Conservation (phyloP, 768 basidiomycete genomes). For the Terana coerulea region DNA sequence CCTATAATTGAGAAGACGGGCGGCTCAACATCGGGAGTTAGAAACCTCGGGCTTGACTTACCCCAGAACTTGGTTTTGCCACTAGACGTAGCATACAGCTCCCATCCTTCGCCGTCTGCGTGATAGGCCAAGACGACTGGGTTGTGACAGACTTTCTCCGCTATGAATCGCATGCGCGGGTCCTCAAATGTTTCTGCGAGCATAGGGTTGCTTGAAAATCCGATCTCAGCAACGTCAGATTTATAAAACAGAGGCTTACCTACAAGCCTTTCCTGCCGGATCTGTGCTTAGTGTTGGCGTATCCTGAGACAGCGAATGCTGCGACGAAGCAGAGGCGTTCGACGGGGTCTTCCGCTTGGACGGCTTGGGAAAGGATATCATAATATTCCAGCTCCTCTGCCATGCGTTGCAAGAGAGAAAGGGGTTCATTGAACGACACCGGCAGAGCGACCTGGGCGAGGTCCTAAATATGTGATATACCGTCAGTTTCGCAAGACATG, state of each 20-base stretch:
- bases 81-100: slow-evolving; percentile 67
- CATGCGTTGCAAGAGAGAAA: slow-evolving; percentile 75
- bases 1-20: slow-evolving; percentile 39
- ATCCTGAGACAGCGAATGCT: slow-evolving; percentile 82
- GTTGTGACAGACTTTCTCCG: slow-evolving; percentile 85
- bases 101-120: slow-evolving; percentile 77
- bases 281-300: slow-evolving; percentile 76
- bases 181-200: slow-evolving; percentile 89
- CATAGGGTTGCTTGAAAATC: slow-evolving; percentile 68
- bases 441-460: slow-evolving; percentile 79
- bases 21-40: slow-evolving; percentile 16
- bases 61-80: slow-evolving; percentile 92
- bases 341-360: slow-evolving; percentile 49
- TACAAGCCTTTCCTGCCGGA: slow-evolving; percentile 87
- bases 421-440: slow-evolving; percentile 88
- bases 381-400: slow-evolving; percentile 86
- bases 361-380: slow-evolving; percentile 64
- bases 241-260: slow-evolving; percentile 27
- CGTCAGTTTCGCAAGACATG: not conserved
- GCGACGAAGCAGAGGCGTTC: slow-evolving; percentile 74
- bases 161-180: slow-evolving; percentile 72
- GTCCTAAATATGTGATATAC: slow-evolving; percentile 45
- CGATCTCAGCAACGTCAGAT: not conserved
- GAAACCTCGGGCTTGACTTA: slow-evolving; percentile 34
- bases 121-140: slow-evolving; percentile 84